phyloP scores from a whole-genome alignment of 345 rosid genomes.

The Eucalyptus cladocalyx region DNA sequence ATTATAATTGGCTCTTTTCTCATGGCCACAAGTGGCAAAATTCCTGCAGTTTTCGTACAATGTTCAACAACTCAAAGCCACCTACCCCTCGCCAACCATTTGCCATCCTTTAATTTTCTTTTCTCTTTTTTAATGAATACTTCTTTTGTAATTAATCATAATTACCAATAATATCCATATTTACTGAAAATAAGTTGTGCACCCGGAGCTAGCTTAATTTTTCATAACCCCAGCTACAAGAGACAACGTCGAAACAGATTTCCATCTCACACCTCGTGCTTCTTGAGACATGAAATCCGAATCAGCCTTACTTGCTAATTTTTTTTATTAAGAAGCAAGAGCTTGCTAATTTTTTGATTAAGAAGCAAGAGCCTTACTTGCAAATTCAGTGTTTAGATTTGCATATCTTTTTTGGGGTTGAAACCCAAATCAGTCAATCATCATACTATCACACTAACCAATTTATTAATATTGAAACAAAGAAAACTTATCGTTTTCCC shows the following conservation, averaged over 20 bases:
- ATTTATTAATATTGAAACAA: neutral
- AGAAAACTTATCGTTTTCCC: accelerated
- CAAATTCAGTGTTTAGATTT: neutral
- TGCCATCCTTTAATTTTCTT: neutral
- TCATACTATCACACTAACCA: accelerated
- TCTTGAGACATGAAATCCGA: neutral
- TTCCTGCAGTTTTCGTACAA: neutral
- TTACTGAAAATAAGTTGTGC: neutral
- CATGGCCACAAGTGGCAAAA: neutral
- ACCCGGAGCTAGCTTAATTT: neutral
- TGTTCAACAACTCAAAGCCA: neutral
- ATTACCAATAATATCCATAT: neutral
- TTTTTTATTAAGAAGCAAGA: too few species aligned
- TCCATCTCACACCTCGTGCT: neutral
- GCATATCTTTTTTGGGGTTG: neutral
- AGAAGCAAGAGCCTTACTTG: neutral
- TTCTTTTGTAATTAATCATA: neutral
- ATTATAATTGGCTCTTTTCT: neutral
- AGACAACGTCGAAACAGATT: neutral
- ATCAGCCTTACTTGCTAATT: neutral
- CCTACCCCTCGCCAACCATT: neutral
- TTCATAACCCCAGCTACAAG: neutral
- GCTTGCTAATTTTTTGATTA: too few species aligned
- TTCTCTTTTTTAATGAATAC: neutral
- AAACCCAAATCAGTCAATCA: accelerated